Conservation (phyloP, 2,329 filamentous ascomycete genomes). For the Aureobasidium mangrovei region DNA sequence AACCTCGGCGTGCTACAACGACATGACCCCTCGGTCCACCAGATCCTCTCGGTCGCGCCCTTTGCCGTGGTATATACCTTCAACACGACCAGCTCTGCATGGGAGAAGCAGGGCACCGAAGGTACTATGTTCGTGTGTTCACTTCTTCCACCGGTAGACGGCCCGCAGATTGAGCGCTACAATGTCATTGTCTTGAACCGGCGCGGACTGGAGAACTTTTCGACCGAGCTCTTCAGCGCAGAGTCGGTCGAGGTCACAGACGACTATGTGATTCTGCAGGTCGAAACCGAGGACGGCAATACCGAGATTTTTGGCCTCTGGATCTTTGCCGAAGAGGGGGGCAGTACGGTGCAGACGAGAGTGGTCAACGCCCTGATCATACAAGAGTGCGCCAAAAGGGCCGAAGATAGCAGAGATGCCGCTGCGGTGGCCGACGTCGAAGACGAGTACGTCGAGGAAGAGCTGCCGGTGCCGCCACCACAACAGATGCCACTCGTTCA, state of each 20-base stretch:
- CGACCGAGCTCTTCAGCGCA: constrained; percentile 32
- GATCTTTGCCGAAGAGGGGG: constrained; percentile 54
- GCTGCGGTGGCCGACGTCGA: constrained; percentile 29
- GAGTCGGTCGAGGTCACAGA: constrained; percentile 42
- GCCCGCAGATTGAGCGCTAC: constrained; percentile 30
- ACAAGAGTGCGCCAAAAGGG: constrained; percentile 45
- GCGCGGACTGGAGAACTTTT: constrained; percentile 41
- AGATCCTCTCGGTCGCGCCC: constrained; percentile 70
- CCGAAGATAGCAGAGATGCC: constrained; percentile 40
- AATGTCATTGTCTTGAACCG: constrained; percentile 40
- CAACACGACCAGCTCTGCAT: constrained; percentile 52
- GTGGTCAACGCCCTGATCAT: constrained; percentile 46
- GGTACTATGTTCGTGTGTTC: constrained; percentile 85
- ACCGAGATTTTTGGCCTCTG: constrained; percentile 50
- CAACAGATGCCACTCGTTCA: not conserved
- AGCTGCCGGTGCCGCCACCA: not conserved
- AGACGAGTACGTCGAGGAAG: constrained; percentile 16
- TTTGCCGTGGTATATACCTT: constrained; percentile 84
- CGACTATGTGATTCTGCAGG: constrained; percentile 52
- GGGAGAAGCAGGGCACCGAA: constrained; percentile 81
- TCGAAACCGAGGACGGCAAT: constrained; percentile 28
- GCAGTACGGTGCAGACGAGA: constrained; percentile 43
- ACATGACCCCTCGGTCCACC: constrained; percentile 64
- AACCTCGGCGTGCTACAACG: constrained; percentile 78
- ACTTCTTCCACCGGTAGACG: constrained; percentile 31